Base-by-base conservation (phyloP, 2,329 filamentous ascomycete genomes). In the Pyrenochaeta sp. region DNA sequence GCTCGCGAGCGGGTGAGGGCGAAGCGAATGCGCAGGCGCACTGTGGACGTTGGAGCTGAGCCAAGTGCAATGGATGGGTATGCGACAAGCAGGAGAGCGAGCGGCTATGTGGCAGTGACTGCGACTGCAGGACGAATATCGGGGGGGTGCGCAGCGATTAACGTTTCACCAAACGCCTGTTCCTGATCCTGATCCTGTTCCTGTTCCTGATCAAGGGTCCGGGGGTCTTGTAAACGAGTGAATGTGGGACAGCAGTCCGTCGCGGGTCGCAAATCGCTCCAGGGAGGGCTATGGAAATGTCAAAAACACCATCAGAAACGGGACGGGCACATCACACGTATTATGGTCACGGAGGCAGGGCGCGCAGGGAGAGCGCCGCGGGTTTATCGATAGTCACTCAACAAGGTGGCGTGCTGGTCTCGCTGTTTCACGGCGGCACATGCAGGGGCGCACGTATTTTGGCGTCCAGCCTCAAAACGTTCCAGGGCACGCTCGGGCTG, bases 111-210 rank as follows among this genome's bases (percentile, higher is more conserved):
- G 32, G 30, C 45, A 30, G 48, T 39, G 17, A 41, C 50, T 30
- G 30, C n/a, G 36, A 23, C 29, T 30, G 49, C 44, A 46, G 49
- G 53, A 52, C 51, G 53, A 33, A 44, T 27, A 9, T 27, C 23
- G 23, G 23, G 23, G n/a, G 4, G 42, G 17, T 53, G 45, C 49
- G 51, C 45, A 52, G 50, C 35, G 64, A 52, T 68, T 64, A 59
- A 56, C 61, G 70, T 73, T 72, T 73, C 70, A 73, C 68, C 66
- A 71, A 72, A 71, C 68, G 68, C 69, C 49, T 56, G 55, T 48
- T 49, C 47, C 56, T 56, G 49, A 18, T 49, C 47, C 56, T 56
- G 49, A 18, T 27, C 23, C 23, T 27, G 23, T 27, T 27, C 23
- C 23, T 27, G 23, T 27, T 49, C 47, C 56, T 56, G 49, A 23